Conservation (phyloP, 1,284 basidiomycete species). For the Meripilus lineatus region DNA sequence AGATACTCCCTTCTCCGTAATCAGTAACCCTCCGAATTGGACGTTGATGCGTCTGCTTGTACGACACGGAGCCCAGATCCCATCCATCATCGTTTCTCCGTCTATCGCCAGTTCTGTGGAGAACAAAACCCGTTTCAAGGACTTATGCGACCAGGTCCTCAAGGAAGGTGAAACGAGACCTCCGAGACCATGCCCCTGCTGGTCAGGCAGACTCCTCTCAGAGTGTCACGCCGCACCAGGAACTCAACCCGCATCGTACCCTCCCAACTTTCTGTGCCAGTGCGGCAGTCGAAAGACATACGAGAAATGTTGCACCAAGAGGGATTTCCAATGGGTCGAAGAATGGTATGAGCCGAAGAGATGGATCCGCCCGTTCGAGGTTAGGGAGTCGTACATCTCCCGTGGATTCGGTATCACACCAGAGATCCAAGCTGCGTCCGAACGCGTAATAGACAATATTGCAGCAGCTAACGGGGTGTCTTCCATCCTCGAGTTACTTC, state of each 20-base stretch:
- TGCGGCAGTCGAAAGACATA: slow-evolving; percentile 13
- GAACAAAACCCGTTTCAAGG: no score
- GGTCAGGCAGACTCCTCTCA: slow-evolving; percentile 13
- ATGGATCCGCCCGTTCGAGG: not conserved
- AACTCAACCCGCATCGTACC: slow-evolving; percentile 13
- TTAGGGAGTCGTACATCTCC: not conserved
- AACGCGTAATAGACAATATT: not conserved
- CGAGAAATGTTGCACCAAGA: slow-evolving; percentile 11
- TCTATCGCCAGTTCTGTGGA: no score
- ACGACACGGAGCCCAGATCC: slow-evolving; percentile 13
- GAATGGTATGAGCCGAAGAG: slow-evolving; percentile 8
- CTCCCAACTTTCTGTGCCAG: slow-evolving; percentile 11
- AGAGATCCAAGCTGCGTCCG: not conserved
- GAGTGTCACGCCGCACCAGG: slow-evolving; percentile 12
- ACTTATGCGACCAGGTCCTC: no score
- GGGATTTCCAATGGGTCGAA: slow-evolving; percentile 6
- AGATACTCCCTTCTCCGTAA: slow-evolving; percentile 8
- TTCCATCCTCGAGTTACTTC: no score
- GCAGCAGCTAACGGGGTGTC: no score
- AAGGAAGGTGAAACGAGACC: no score
- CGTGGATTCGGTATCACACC: not conserved
- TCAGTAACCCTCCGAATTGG: slow-evolving; percentile 8
- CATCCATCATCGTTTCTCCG: not conserved
- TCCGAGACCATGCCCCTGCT: slow-evolving; percentile 16
- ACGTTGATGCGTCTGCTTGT: slow-evolving; percentile 11